Conservation (phyloP, 495 filamentous ascomycete genomes). For the Aspergillus sclerotiicarbonarius region DNA sequence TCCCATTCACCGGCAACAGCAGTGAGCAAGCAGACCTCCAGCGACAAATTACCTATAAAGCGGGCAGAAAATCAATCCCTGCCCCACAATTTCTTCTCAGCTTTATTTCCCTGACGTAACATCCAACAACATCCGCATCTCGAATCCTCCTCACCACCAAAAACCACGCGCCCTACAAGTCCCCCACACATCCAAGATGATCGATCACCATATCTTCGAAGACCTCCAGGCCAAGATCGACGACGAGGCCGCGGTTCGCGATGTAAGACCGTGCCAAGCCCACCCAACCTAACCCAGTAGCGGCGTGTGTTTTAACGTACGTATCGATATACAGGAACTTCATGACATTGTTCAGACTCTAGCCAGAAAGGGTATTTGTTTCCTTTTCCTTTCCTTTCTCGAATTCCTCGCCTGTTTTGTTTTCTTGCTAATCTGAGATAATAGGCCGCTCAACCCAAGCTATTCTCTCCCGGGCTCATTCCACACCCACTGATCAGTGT, state of each 20-base stretch:
- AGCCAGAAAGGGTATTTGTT: constrained; percentile 63
- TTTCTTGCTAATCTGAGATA: constrained; percentile 6
- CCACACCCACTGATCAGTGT: constrained; percentile 76
- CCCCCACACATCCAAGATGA: constrained; percentile 37
- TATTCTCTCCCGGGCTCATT: constrained; percentile 83
- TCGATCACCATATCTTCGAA: constrained; percentile 83
- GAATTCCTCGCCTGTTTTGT: background rate
- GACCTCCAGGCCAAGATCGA: constrained; percentile 87
- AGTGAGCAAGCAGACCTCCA: too few relatives aligned
- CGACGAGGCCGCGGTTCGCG: constrained; percentile 74
- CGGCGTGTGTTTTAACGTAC: constrained; percentile 6
- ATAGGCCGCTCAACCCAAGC: constrained; percentile 67
- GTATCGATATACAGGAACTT: constrained; percentile 55
- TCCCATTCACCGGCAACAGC: too few relatives aligned
- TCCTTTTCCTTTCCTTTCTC: background rate
- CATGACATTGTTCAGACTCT: constrained; percentile 75
- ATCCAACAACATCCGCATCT: constrained; percentile 16
- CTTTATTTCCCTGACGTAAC: constrained; percentile 20
- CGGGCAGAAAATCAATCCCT: constrained; percentile 5
- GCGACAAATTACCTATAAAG: background rate
- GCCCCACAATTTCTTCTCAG: constrained; percentile 22
- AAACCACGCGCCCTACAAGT: background rate
- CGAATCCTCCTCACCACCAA: constrained; percentile 10
- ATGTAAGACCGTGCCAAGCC: constrained; percentile 49
- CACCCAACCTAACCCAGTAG: constrained; percentile 18